Base-by-base conservation (phyloP, 164 flowering plant genomes). In the Umbilicus rupestris region DNA sequence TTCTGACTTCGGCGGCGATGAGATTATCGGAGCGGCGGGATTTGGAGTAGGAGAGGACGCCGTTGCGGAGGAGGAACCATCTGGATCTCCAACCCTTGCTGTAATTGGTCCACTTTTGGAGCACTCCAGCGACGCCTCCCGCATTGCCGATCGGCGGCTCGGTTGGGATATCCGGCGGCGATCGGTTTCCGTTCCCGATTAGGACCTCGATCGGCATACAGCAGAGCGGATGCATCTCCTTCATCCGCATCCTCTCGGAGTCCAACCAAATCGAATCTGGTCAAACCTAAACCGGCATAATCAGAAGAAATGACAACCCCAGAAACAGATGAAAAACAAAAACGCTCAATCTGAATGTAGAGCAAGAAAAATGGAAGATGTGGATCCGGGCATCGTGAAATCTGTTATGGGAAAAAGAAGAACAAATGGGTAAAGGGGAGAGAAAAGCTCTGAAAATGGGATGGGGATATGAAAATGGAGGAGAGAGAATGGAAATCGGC, bases 41-140 rank as follows among this genome's bases (percentile, higher is more conserved):
- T 81, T 87, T 90, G 30, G 90, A 82, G 72, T 93, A 93, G 14
- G 98, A 87, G 0, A 93, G 69, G 20, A 86, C 83, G 12, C 94
- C 97, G 66, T 85, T 80, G 33, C 79, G 72, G 46, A 90, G 76
- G 9, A 79, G 35, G 64, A 92, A 92, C 96, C 96, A 92, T 62
- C 98, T 73, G 60, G 89, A 86, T 82, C 96, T 85, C 98, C 98
- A 93, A 3, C 98, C 98, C 73, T 90, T 93, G 15, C 89, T 80
- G 82, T 84, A 93, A 80, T 93, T 93, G 22, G 96, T 88, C 98
- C 98, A 93, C 77, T 93, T 93, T 76, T 87, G 78, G 8, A 93
- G 74, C 7, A 87, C 80, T 33, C 96, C 98, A 33, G 95, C 95
- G 44, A 89, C 89, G 17, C 76, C 73, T 24, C 66, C 71, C 35